phyloP scores from a whole-genome alignment of 345 rosid genomes.

The Gossypium rotundifolium region DNA sequence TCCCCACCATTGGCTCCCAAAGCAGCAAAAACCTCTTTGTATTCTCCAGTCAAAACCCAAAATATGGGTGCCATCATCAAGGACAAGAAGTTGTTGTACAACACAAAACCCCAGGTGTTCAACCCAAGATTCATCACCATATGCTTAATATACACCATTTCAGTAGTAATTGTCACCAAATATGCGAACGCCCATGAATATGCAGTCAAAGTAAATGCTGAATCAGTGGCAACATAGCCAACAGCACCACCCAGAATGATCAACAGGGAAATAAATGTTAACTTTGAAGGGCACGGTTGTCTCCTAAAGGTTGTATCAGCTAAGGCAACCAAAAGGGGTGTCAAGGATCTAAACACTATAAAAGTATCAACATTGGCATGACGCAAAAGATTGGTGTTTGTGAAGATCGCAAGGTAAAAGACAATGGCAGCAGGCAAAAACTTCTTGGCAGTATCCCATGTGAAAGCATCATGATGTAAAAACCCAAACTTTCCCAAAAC shows the following conservation, averaged over 20 bases:
- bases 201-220: conserved; percentile 74
- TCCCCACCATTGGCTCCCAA: conserved; percentile 42
- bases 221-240: conserved; percentile 93
- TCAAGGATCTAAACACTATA: conserved; percentile 85
- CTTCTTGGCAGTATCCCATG: conserved; percentile 78
- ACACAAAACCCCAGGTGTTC: conserved; percentile 95
- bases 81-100: conserved; percentile 80
- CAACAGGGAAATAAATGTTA: conserved; percentile 59
- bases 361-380: conserved; percentile 97
- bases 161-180: conserved; percentile 79
- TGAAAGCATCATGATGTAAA: conserved; percentile 79
- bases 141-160: conserved; percentile 97
- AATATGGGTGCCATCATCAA: conserved; percentile 89
- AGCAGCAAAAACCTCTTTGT: conserved; percentile 55
- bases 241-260: conserved; percentile 80
- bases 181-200: conserved; percentile 95
- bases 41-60: conserved; percentile 85
- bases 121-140: conserved; percentile 88
- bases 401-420: conserved; percentile 90
- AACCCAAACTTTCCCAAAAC: conserved; percentile 70
- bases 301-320: conserved; percentile 80
- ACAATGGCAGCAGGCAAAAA: conserved; percentile 89
- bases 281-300: conserved; percentile 77
- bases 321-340: conserved; percentile 88
- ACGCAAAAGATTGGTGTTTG: conserved; percentile 92